Conservation (phyloP, 352 stramenopile genomes). For the Phytophthora syringae region DNA sequence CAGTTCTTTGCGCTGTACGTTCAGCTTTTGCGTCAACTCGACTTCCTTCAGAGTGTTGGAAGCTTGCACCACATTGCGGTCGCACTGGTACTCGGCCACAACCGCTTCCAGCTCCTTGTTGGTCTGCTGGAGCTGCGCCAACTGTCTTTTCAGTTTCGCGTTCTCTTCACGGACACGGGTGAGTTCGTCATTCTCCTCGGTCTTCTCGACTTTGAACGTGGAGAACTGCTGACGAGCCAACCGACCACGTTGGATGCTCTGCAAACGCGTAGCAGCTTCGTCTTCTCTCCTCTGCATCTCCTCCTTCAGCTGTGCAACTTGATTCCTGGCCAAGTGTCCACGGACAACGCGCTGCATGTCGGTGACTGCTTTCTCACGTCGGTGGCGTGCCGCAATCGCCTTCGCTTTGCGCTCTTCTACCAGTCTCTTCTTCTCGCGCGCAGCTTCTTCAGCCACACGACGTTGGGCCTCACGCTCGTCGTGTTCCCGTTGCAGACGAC, state of each 20-base stretch:
- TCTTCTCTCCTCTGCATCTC: constrained; percentile 26
- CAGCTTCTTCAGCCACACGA: constrained; percentile 43
- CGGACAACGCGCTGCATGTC: constrained; percentile 44
- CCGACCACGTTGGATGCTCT: constrained; percentile 54
- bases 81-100: constrained; percentile 61
- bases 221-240: constrained; percentile 61
- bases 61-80: constrained; percentile 62
- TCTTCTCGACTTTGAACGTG: constrained; percentile 56
- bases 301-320: constrained; percentile 29
- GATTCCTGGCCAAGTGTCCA: constrained; percentile 31
- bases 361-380: constrained; percentile 38
- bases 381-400: constrained; percentile 36
- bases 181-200: constrained; percentile 48
- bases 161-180: constrained; percentile 60
- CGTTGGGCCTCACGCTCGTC: constrained; percentile 41
- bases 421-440: constrained; percentile 36
- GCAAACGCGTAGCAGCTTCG: constrained; percentile 38
- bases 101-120: constrained; percentile 68
- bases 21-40: constrained; percentile 67
- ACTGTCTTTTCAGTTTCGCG: constrained; percentile 53
- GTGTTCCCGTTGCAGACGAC: constrained; percentile 38
- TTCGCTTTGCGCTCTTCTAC: constrained; percentile 42
- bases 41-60: constrained; percentile 62
- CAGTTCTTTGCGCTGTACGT: constrained; percentile 51
- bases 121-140: constrained; percentile 61